phyloP scores from a whole-genome alignment of 257 asterid genomes.

The Solanum bulbocastanum region DNA sequence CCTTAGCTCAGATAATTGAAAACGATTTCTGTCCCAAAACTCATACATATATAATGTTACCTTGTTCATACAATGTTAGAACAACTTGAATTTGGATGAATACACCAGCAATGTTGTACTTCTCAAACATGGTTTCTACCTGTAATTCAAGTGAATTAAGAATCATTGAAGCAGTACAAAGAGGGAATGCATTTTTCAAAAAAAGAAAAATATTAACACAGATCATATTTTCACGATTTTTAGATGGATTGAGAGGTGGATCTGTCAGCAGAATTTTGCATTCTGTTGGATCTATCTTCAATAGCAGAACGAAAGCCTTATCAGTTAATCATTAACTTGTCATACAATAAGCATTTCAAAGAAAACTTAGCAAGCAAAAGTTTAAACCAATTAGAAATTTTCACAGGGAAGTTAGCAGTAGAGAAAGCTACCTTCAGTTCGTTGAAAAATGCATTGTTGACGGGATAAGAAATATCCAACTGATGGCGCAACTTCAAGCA shows the following conservation, averaged over 20 bases:
- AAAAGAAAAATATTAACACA: slow-evolving; percentile 9
- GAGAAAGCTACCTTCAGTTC: no score
- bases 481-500: slow-evolving; percentile 94
- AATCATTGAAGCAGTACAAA: neutral
- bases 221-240: slow-evolving; percentile 87
- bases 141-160: slow-evolving; percentile 17
- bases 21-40: neutral
- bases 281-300: slow-evolving; percentile 85
- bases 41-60: slow-evolving; percentile 18
- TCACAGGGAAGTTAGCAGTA: no score
- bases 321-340: neutral
- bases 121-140: slow-evolving; percentile 97
- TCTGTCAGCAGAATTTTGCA: slow-evolving; percentile 87
- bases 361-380: neutral
- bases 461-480: slow-evolving; percentile 65
- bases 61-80: slow-evolving; percentile 91
- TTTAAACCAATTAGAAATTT: no score
- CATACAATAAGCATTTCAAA: neutral
- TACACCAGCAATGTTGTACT: slow-evolving; percentile 77
- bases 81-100: slow-evolving; percentile 96
- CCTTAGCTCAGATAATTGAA: neutral
- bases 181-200: neutral
- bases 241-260: slow-evolving; percentile 87
- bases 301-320: slow-evolving; percentile 8
- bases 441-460: slow-evolving; percentile 29